These are phyloP conservation scores for Capsella bursapastoris DNA, from an alignment of 345 rosid species.

Conservation along the genomic window DNA sequence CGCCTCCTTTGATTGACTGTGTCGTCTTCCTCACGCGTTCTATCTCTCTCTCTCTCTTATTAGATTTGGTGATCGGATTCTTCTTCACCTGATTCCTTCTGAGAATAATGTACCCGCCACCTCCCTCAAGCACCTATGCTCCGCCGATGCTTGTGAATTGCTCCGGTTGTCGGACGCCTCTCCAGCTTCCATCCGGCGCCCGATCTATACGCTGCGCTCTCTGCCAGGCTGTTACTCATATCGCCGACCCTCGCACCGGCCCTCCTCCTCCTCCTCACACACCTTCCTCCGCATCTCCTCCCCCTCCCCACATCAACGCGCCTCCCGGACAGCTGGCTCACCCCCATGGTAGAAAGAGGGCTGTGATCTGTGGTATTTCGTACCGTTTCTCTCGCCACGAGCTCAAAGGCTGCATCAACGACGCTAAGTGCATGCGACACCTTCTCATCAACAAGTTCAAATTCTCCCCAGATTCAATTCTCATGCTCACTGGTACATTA, in stretches of 20 bases:
- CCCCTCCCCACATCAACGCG: conserved; percentile 60
- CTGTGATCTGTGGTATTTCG: conserved; percentile 87
- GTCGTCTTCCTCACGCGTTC: conserved; percentile 41
- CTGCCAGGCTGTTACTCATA: conserved; percentile 70
- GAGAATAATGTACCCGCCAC: conserved; percentile 48
- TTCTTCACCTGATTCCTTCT: conserved; percentile 5
- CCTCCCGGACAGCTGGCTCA: conserved; percentile 62
- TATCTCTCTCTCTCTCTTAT: too few relatives aligned
- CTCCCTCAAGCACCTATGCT: conserved; percentile 43
- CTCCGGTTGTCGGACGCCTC: conserved; percentile 73
- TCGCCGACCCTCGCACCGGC: conserved; percentile 72
- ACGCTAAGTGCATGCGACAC: conserved; percentile 89
- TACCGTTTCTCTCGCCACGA: conserved; percentile 75
- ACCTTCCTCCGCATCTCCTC: conserved; percentile 33
- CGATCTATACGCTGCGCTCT: conserved; percentile 79
- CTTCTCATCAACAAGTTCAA: conserved; percentile 77
- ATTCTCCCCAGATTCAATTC: conserved; percentile 70
- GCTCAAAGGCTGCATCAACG: conserved; percentile 90
- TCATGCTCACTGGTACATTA: conserved; percentile 80
- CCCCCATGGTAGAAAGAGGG: conserved; percentile 75
- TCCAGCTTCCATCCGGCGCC: conserved; percentile 82
- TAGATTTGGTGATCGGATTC: conserved; percentile 19
- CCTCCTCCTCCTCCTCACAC: conserved; percentile 52
- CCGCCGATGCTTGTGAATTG: conserved; percentile 72
- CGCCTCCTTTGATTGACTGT: conserved; percentile 9